A percentile compares a stretch with the other conserved stretches of the same genome.
phyloP scores from a whole-genome alignment of 495 filamentous ascomycete species.

The Lepidopterella palustris region DNA sequence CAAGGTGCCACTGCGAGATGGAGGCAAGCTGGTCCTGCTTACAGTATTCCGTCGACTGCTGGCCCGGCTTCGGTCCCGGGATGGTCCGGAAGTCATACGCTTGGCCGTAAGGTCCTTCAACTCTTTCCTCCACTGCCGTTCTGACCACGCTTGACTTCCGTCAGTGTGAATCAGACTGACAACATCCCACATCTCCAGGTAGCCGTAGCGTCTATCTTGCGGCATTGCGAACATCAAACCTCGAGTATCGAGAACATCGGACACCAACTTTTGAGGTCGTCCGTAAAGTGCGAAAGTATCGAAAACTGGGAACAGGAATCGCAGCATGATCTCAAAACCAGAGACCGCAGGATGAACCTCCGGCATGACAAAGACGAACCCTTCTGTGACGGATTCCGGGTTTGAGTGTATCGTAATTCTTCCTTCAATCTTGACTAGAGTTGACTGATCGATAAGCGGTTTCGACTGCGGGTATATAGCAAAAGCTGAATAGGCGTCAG shows the following conservation, averaged over 20 bases:
- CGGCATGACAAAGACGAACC: constrained; percentile 97
- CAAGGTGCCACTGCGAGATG: constrained; percentile 17
- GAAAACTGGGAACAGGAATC: constrained; percentile 88
- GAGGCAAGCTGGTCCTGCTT: constrained; percentile 61
- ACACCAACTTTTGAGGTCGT: constrained; percentile 76
- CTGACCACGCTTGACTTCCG: constrained; percentile 72
- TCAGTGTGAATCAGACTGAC: constrained; percentile 66
- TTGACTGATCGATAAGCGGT: constrained; percentile 87
- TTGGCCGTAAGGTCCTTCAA: constrained; percentile 85
- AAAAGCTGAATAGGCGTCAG: constrained; percentile 84
- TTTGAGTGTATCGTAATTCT: constrained; percentile 76
- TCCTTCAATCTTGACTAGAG: constrained; percentile 90
- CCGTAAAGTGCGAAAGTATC: constrained; percentile 92
- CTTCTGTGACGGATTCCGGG: constrained; percentile 68
- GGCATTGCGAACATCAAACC: constrained; percentile 99
- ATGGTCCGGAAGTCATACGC: constrained; percentile 50
- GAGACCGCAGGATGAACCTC: constrained; percentile 84
- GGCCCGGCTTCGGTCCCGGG: constrained; percentile 44
- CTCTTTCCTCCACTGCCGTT: constrained; percentile 82
- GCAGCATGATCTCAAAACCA: constrained; percentile 95
- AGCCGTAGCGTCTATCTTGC: constrained; percentile 78
- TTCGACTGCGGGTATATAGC: constrained; percentile 94
- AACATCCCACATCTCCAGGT: constrained; percentile 83
- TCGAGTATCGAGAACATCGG: constrained; percentile 75
- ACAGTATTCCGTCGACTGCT: constrained; percentile 52